Percentiles rank a stretch among this genome's conserved stretches.
Evolutionary conservation across 208 protist species (phyloP).

Genomic region (Crithidia thermophila): DNA sequence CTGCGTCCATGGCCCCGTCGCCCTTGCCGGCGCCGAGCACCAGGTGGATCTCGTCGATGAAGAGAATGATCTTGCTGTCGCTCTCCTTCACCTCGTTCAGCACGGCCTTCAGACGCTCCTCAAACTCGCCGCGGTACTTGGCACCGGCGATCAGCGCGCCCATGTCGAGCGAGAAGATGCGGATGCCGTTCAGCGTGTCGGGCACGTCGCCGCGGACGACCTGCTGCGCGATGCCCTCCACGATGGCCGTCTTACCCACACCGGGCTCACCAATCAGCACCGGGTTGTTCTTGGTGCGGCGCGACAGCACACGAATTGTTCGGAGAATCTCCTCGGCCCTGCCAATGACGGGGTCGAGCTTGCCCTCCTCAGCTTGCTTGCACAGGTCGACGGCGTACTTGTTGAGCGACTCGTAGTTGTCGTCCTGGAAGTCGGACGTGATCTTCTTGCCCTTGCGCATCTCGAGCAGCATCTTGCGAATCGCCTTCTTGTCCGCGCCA

Average conservation of each 20-base stretch:
- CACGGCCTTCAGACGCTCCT: constrained; percentile 99
- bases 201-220: constrained; percentile 94
- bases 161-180: constrained; percentile 97
- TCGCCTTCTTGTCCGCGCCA: constrained; percentile 58
- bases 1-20: constrained; percentile 97
- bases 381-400: constrained; percentile 98
- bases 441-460: constrained; percentile 89
- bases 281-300: constrained; percentile 99
- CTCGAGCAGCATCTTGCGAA: constrained; percentile 66
- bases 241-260: constrained; percentile 94
- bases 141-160: constrained; percentile 98
- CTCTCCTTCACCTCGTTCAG: constrained; percentile 98
- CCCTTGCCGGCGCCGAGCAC: constrained; percentile 97
- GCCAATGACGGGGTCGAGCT: constrained; percentile 99
- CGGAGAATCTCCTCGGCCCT: constrained; percentile 99
- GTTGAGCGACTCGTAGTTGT: constrained; percentile 93
- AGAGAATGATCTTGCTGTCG: constrained; percentile 98
- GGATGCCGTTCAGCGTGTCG: constrained; percentile 83
- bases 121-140: constrained; percentile 99
- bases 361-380: constrained; percentile 92
- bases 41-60: constrained; percentile 99
- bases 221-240: constrained; percentile 93
- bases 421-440: constrained; percentile 74
- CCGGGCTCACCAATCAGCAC: constrained; percentile 98
- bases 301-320: constrained; percentile 96